Percentiles rank a stretch among this genome's conserved stretches.
Conservation (phyloP, 2,329 filamentous ascomycete genomes). For the Drechslerella dactyloides region DNA sequence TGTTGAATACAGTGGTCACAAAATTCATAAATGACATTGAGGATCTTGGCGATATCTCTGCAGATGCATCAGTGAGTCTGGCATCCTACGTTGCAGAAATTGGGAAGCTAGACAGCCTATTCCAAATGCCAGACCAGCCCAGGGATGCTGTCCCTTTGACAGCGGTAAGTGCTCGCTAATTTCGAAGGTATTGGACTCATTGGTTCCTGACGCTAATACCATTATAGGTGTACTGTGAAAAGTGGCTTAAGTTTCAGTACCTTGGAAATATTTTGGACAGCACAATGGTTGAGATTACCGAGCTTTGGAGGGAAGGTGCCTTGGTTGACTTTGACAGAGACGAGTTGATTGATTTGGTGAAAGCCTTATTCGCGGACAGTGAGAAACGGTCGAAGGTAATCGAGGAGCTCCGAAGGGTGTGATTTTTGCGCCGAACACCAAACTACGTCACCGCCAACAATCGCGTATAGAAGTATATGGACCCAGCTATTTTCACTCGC, state of each 20-base stretch:
- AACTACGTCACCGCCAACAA: too few species aligned
- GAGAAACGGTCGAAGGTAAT: constrained; percentile 53
- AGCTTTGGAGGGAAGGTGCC: constrained; percentile 53
- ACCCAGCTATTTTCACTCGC: too few species aligned
- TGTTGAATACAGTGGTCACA: constrained; percentile 52
- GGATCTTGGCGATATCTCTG: constrained; percentile 54
- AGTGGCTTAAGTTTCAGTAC: constrained; percentile 55
- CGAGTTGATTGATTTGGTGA: constrained; percentile 54
- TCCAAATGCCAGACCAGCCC: constrained; percentile 32
- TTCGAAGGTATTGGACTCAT: background rate
- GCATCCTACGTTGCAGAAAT: constrained; percentile 52
- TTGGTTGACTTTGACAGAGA: constrained; percentile 52
- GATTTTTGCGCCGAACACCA: too few species aligned
- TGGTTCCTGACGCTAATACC: background rate
- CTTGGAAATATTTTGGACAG: constrained; percentile 54
- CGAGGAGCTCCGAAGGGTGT: constrained; percentile 53
- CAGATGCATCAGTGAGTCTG: constrained; percentile 52
- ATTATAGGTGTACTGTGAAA: constrained; percentile 51
- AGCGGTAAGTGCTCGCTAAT: constrained; percentile 21
- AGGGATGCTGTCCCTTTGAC: constrained; percentile 47
- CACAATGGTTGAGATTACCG: constrained; percentile 54
- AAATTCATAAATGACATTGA: constrained; percentile 54
- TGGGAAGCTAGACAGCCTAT: constrained; percentile 50
- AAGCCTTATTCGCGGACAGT: constrained; percentile 54
- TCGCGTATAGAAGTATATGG: too few species aligned